phyloP scores from a whole-genome alignment of 2,329 filamentous ascomycete species.

The Ophiostoma pallidulum region DNA sequence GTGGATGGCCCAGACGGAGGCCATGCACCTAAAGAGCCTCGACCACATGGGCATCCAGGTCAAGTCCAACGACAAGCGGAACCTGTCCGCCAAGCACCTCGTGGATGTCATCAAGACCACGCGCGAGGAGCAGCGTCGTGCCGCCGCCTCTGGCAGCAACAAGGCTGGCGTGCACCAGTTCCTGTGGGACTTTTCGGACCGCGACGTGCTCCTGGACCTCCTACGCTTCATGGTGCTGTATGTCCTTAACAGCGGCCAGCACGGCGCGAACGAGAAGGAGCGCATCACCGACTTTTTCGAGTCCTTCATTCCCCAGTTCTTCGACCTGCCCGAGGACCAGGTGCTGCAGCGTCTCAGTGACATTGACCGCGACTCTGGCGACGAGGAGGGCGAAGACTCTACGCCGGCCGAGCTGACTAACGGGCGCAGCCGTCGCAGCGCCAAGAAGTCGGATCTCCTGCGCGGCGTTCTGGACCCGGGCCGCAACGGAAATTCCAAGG shows the following conservation, averaged over 20 bases:
- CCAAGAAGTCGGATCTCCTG: conserved; percentile 71
- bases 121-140: conserved; percentile 77
- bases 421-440: conserved; percentile 56
- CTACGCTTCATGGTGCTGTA: conserved; percentile 55
- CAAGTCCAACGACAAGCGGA: conserved; percentile 82
- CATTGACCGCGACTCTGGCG: conserved; percentile 59
- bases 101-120: conserved; percentile 86
- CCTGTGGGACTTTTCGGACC: conserved; percentile 62
- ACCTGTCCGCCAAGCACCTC: conserved; percentile 81
- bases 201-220: conserved; percentile 55
- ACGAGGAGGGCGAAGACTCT: conserved; percentile 69
- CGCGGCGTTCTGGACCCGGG: conserved; percentile 75
- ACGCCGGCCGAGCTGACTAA: conserved; percentile 63
- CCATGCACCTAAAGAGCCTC: conserved; percentile 90
- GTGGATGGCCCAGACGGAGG: conserved; percentile 91
- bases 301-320: conserved; percentile 66
- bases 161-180: conserved; percentile 56
- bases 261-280: conserved; percentile 63
- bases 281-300: conserved; percentile 68
- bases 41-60: conserved; percentile 93
- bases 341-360: conserved; percentile 58
- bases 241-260: conserved; percentile 58
- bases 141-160: conserved; percentile 44
- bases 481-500: conserved; percentile 56
- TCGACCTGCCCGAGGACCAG: conserved; percentile 61